phyloP scores from a whole-genome alignment of 163 green algal species.

The Volvox carteri region DNA sequence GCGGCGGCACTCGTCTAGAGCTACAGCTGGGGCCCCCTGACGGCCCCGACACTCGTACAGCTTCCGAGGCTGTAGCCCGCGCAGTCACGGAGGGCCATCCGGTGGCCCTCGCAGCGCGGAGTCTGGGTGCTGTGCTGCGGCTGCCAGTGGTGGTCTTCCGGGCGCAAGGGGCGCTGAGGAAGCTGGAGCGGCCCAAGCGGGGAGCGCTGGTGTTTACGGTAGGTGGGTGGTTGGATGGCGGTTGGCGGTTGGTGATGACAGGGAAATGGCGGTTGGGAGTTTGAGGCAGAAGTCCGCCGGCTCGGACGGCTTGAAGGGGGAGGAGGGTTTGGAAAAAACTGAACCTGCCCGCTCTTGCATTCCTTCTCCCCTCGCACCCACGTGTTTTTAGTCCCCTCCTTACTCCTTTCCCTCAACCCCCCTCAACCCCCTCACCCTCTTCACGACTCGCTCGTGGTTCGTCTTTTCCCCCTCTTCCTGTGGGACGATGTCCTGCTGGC shows the following conservation, averaged over 20 bases:
- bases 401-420: too few relatives aligned
- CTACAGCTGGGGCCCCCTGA: not conserved
- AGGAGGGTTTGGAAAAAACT: too few relatives aligned
- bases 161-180: not conserved
- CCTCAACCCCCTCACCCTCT: too few relatives aligned
- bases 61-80: not conserved
- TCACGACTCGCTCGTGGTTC: too few relatives aligned
- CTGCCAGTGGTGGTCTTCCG: conserved; percentile 26
- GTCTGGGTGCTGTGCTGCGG: not conserved
- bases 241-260: too few relatives aligned
- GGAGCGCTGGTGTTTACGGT: conserved; percentile 25
- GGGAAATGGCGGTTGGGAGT: not conserved
- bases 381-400: not conserved
- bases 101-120: not conserved
- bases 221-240: too few relatives aligned
- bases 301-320: not conserved
- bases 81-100: not conserved
- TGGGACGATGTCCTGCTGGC: too few relatives aligned
- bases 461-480: too few relatives aligned
- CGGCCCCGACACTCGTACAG: not conserved
- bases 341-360: not conserved
- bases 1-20: too few relatives aligned
- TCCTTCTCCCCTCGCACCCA: not conserved
- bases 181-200: not conserved
- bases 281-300: not conserved